phyloP scores from a whole-genome alignment of 2,329 filamentous ascomycete species.

The Penicillium sp. region DNA sequence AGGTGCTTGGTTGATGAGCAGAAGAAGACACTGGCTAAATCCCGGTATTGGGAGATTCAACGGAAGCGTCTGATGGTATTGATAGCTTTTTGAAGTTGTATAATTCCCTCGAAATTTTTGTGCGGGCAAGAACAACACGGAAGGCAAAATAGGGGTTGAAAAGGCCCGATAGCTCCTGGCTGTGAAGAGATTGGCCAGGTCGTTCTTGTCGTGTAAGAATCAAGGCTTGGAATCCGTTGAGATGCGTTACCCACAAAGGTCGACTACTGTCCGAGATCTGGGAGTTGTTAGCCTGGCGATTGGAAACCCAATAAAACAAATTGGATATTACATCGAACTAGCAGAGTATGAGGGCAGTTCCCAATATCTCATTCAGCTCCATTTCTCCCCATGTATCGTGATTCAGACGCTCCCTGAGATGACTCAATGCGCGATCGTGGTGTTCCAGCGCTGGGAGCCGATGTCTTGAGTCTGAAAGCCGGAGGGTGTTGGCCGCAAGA shows the following conservation, averaged over 20 bases:
- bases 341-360: slow-evolving; percentile 31
- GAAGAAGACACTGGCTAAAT: slow-evolving; percentile 27
- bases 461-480: slow-evolving; percentile 24
- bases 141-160: slow-evolving; percentile 32
- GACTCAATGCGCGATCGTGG: slow-evolving; percentile 13
- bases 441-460: slow-evolving; percentile 28
- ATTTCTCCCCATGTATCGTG: slow-evolving; percentile 11
- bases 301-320: background rate
- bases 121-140: slow-evolving; percentile 32
- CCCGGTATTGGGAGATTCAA: slow-evolving; percentile 24
- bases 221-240: slow-evolving; percentile 28
- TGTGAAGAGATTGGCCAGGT: slow-evolving; percentile 19
- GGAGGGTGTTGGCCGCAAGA: slow-evolving; percentile 29
- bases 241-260: slow-evolving; percentile 31
- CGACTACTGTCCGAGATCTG: slow-evolving; percentile 33
- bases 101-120: slow-evolving; percentile 22
- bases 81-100: slow-evolving; percentile 6
- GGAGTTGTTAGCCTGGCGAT: background rate
- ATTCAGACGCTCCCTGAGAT: slow-evolving; percentile 11
- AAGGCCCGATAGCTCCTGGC: slow-evolving; percentile 24
- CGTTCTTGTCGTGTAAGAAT: slow-evolving; percentile 16
- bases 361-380: slow-evolving; percentile 31
- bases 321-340: slow-evolving; percentile 24
- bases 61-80: slow-evolving; percentile 10
- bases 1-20: slow-evolving; percentile 26